Conservation (phyloP, 768 basidiomycete species). For the Mycena amicta region DNA sequence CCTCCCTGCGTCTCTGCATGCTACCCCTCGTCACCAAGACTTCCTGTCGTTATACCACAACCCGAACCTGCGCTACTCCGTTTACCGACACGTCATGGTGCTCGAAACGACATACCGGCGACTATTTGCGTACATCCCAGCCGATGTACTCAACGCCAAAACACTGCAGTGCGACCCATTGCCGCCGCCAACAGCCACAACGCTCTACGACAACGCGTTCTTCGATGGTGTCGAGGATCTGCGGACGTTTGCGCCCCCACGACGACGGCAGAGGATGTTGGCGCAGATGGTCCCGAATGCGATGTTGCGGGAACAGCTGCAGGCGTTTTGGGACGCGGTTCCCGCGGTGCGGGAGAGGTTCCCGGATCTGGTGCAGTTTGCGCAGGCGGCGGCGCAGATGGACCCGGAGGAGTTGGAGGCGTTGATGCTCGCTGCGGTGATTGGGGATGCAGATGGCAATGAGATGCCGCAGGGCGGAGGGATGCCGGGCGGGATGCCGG, state of each 20-base stretch:
- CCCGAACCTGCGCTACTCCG: conserved; percentile 46
- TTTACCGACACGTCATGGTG: conserved; percentile 81
- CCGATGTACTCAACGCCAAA: conserved; percentile 49
- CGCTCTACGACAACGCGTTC: conserved; percentile 71
- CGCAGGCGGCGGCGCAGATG: conserved; percentile 54
- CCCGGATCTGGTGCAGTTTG: conserved; percentile 65
- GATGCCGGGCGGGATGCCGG: conserved; percentile 53
- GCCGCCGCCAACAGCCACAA: conserved; percentile 66
- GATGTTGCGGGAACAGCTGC: conserved; percentile 19
- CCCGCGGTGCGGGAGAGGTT: conserved; percentile 58
- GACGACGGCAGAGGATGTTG: conserved; percentile 50
- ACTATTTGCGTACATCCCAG: conserved; percentile 74
- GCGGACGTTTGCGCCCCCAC: conserved; percentile 38
- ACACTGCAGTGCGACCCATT: conserved; percentile 84
- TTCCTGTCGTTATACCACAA: conserved; percentile 44
- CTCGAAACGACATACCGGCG: conserved; percentile 61
- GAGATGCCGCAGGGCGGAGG: conserved; percentile 35
- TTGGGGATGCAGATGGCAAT: conserved; percentile 35
- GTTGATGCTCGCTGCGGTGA: conserved; percentile 52
- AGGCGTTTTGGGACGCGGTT: conserved; percentile 61
- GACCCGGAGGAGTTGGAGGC: conserved; percentile 63
- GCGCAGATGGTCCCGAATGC: conserved; percentile 62
- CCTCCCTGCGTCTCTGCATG: conserved; percentile 38
- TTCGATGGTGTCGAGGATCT: conserved; percentile 67
- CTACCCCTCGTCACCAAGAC: conserved; percentile 33